phyloP scores from a whole-genome alignment of 257 asterid genomes.

The Capsicum pubescens region DNA sequence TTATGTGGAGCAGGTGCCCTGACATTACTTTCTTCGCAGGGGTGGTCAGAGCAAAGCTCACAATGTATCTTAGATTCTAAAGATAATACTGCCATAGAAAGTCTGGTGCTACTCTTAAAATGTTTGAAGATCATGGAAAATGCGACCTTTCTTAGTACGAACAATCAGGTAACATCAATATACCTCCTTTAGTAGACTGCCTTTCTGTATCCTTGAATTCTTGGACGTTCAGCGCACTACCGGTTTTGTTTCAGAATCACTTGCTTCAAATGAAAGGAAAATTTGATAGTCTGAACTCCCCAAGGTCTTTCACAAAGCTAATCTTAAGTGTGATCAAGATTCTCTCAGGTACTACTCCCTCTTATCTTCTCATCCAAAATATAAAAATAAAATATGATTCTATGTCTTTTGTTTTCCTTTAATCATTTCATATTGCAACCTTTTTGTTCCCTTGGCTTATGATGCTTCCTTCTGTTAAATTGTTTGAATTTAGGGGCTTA shows the following conservation, averaged over 20 bases:
- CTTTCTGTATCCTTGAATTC: conserved; percentile 15
- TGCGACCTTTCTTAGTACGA: conserved; percentile 73
- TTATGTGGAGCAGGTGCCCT: neutral
- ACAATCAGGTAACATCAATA: conserved; percentile 59
- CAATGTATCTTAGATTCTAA: conserved; percentile 43
- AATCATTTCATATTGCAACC: neutral
- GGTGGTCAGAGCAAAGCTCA: conserved; percentile 56
- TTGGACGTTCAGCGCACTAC: neutral
- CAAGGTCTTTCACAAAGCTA: conserved; percentile 68
- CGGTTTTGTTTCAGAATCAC: conserved; percentile 59
- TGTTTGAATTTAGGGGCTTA: conserved; percentile 49
- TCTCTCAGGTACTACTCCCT: conserved; percentile 68
- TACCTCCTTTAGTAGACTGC: neutral
- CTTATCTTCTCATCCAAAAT: conserved; percentile 19
- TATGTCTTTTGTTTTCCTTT: conserved; percentile 11
- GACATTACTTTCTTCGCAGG: conserved; percentile 48
- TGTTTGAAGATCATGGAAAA: conserved; percentile 86
- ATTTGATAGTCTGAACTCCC: conserved; percentile 55
- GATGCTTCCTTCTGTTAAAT: conserved; percentile 1
- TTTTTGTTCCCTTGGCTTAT: conserved; percentile 20
- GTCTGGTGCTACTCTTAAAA: conserved; percentile 67
- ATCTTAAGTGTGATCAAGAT: conserved; percentile 65
- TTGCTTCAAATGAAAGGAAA: conserved; percentile 80
- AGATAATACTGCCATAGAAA: conserved; percentile 51
- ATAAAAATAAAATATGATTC: neutral